A percentile compares a stretch with the other conserved stretches of the same genome.
These are phyloP conservation scores for Tricholoma hemisulphureum DNA, from an alignment of 768 basidiomycete species.

Conservation along the genomic window DNA sequence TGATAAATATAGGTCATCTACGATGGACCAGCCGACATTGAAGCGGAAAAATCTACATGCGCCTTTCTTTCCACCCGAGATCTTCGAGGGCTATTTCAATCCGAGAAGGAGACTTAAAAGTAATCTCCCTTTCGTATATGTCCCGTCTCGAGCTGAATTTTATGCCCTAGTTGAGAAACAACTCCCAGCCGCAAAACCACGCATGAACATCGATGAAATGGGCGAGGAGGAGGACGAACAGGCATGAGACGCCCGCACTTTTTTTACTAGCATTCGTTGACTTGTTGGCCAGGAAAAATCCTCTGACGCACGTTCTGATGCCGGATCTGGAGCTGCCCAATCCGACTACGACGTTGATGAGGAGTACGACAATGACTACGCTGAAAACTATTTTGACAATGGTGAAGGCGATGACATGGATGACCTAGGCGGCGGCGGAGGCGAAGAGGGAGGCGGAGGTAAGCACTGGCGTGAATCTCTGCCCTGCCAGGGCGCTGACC, in stretches of 20 bases:
- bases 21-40: conserved; percentile 58
- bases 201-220: conserved; percentile 66
- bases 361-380: conserved; percentile 90
- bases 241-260: conserved; percentile 26
- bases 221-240: conserved; percentile 63
- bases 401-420: conserved; percentile 82
- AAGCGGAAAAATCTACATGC: conserved; percentile 69
- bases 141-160: background rate
- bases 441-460: conserved; percentile 66
- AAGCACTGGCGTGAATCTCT: conserved; percentile 2
- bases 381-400: conserved; percentile 89
- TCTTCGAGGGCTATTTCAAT: conserved; percentile 81
- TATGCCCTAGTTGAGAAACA: conserved; percentile 28
- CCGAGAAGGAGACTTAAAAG: conserved; percentile 64
- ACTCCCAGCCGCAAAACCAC: conserved; percentile 30
- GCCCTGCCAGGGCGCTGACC: background rate
- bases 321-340: conserved; percentile 60
- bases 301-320: conserved; percentile 65
- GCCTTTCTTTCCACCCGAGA: conserved; percentile 74
- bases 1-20: conserved; percentile 74
- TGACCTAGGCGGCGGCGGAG: conserved; percentile 70
- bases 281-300: conserved; percentile 57
- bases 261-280: background rate
- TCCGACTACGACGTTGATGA: conserved; percentile 87
- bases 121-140: conserved; percentile 13